Evolutionary conservation across 495 filamentous ascomycete genomes (phyloP), one percentile per base, ranked within the genome.

Genomic region (Pyrenopolyporus hunteri): DNA sequence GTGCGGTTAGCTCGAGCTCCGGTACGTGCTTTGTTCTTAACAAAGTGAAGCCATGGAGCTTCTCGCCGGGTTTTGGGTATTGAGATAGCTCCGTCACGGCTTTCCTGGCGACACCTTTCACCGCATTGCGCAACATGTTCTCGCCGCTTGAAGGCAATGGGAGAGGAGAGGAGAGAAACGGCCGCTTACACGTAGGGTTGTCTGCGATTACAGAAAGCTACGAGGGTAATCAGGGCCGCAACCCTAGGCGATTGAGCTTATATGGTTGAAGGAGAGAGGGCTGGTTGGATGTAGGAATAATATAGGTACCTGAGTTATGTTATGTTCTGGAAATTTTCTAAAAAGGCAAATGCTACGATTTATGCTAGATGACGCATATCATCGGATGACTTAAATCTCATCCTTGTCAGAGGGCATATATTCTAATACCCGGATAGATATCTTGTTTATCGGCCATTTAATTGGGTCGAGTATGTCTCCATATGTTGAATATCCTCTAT

Each of bases 11-110:
- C 71, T 97, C 92, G 25, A 98, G 81, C 74, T 98, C 95, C 1
- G 95, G 92, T 1, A 98, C 90, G 75, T 93, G 87, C 76, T 97
- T 96, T 53, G 86, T 82, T 35, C 93, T 86, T 58, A 90, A 79
- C 33, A 98, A 78, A 0, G 92, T 97, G 74, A 98, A 98, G 56
- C 95, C 95, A 74, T 97, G 87, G 22, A 97, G 81, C 70, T 89
- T 87, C 67, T 93, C 89, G 59, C 94, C 94, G 4, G 87, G 81
- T 35, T 84, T 85, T 2, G 91, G 91, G 49, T 87, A 87, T 63
- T 82, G 83, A 13, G 85, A 80, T 46, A 93, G 76, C 64, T 89
- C 86, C 4, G 89, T 90, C 22, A 91, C 82, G 28, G 89, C 84
- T 61, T 54, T 89, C 83, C 72, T 87, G 78, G 69, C 76, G 53